Conservation (phyloP, 2,329 filamentous ascomycete genomes). For the Neofusicoccum ribis region DNA sequence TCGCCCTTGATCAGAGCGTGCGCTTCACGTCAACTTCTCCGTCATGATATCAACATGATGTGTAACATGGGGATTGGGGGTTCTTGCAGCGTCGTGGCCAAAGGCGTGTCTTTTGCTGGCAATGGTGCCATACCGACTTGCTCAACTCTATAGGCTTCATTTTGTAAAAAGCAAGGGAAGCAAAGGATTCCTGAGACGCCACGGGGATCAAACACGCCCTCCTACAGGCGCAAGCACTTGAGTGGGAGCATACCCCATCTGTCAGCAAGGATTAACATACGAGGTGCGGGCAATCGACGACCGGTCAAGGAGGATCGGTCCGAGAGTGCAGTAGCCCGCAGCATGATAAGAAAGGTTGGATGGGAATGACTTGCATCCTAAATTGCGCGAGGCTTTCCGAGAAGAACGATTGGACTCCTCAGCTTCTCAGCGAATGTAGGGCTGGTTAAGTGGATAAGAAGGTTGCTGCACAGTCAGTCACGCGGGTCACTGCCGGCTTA, state of each 20-base stretch:
- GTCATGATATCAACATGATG: no score
- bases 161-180: background rate
- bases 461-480: background rate
- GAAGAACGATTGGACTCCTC: background rate
- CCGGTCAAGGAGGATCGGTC: constrained; percentile 1
- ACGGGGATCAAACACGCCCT: background rate
- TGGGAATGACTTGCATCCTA: constrained; percentile 2
- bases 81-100: no score
- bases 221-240: background rate
- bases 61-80: no score
- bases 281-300: background rate
- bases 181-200: background rate
- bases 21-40: no score
- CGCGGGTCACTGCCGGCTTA: background rate
- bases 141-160: background rate
- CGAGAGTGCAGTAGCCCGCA: background rate
- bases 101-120: no score
- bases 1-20: no score
- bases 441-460: background rate
- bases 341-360: background rate
- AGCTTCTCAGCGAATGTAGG: background rate
- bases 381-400: background rate
- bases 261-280: background rate
- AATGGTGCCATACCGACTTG: no score
- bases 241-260: no score